Evolutionary conservation across 2,329 filamentous ascomycete species (phyloP), one percentile per base, ranked within the genome.

Genomic region (Aspergillus puulaauensis): DNA sequence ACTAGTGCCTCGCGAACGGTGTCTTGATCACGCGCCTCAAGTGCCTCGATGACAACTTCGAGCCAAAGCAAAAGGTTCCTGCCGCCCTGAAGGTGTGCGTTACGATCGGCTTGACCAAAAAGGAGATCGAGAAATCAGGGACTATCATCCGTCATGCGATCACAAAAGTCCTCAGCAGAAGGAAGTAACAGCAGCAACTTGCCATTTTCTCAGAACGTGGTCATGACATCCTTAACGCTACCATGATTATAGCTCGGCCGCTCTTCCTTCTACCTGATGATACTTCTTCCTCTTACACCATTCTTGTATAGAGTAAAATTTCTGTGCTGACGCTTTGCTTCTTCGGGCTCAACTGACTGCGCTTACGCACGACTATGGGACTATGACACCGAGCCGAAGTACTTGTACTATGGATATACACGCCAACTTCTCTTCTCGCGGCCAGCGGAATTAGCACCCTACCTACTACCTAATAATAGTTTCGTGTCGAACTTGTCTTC

Each of bases 51-150:
- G 82, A 89, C 59, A 80, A 83, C 49, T 85, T 85, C 4, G 78
- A 81, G 48, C 82, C 86, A 14, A 88, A 88, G 70, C 89, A 93
- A 58, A 82, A 85, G 44, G 83, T 82, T 37, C 90, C 89, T 80
- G 83, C 95, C 9, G 91, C 91, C 0, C 82, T 99, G 61, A 97
- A 98, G 77, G 85, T 98, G 12, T 98, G 93, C 71, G 82, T 97
- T 54, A 96, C 93, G 0, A 90, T 86, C 5, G 95, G 90, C 1
- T 79, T 99, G 61, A 90, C 90, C 23, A 96, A 90, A 80, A 97
- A 96, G 79, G 95, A 99, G 74, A 90, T 93, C 54, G 96, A 99
- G 78, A 96, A 96, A 80, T 91, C 95, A 0, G 95, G 93, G 14
- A 86, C 88, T 7, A 87, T 85, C 9, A 93, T 99, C 65, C 83